phyloP scores from a whole-genome alignment of 129 eudicot species.

The Smallanthus sonchifolius region DNA sequence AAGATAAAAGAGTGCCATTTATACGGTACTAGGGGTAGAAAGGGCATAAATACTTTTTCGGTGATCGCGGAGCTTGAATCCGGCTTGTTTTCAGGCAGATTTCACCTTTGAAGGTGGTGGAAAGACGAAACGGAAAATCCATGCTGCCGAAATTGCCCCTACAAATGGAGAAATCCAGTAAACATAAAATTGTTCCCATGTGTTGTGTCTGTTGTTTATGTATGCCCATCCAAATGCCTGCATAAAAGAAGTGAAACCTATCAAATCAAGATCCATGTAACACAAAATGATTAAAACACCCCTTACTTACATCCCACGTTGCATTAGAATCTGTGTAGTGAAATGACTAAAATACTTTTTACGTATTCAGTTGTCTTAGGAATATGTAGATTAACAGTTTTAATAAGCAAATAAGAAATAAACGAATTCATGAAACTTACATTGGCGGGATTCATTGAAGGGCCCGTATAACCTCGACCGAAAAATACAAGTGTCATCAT shows the following conservation, averaged over 20 bases:
- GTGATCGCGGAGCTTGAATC: not conserved
- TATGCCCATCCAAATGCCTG: constrained; percentile 92
- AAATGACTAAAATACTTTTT: not conserved
- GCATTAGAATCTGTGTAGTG: no score
- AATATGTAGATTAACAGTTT: not conserved
- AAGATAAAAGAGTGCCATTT: not conserved
- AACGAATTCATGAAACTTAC: not conserved
- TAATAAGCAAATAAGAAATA: not conserved
- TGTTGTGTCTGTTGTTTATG: constrained; percentile 46
- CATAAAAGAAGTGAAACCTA: not conserved
- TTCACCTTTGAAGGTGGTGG: constrained; percentile 56
- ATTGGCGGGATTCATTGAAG: constrained; percentile 22
- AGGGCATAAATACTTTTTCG: constrained; percentile 1
- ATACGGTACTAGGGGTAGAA: constrained; percentile 8
- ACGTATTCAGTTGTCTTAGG: not conserved
- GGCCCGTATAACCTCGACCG: constrained; percentile 58
- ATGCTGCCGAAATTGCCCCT: constrained; percentile 65
- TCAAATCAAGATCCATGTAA: not conserved
- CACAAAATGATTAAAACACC: not conserved
- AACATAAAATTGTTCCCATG: constrained; percentile 71
- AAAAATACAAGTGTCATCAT: constrained; percentile 50
- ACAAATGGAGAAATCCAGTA: constrained; percentile 69
- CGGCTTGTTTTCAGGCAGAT: constrained; percentile 29
- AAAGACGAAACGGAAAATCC: constrained; percentile 55
- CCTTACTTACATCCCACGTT: not conserved